These are phyloP conservation scores for Fusarium cyanostomum DNA, from an alignment of 2,329 filamentous ascomycete species.

Conservation along the genomic window DNA sequence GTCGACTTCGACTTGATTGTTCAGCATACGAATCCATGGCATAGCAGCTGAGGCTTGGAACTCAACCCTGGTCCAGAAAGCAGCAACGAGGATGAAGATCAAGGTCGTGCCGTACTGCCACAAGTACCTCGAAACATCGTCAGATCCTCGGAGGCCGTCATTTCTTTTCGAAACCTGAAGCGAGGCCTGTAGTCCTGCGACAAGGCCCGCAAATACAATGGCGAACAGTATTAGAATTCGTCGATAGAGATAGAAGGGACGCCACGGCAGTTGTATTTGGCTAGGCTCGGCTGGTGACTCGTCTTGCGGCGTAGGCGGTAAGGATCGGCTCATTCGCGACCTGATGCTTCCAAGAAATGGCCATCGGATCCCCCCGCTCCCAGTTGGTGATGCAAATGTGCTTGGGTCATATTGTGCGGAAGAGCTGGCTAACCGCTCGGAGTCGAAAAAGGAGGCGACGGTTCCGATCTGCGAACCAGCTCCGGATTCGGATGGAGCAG, in stretches of 20 bases:
- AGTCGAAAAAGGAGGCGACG: slow-evolving; percentile 41
- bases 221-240: slow-evolving; percentile 45
- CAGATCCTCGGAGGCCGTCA: slow-evolving; percentile 42
- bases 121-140: slow-evolving; percentile 45
- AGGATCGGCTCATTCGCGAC: slow-evolving; percentile 29
- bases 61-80: slow-evolving; percentile 51
- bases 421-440: slow-evolving; percentile 38
- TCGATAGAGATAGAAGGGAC: slow-evolving; percentile 49
- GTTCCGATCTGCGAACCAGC: slow-evolving; percentile 20
- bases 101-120: slow-evolving; percentile 51
- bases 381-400: slow-evolving; percentile 10
- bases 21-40: slow-evolving; percentile 51
- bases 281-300: slow-evolving; percentile 32
- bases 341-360: slow-evolving; percentile 42
- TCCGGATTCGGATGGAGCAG: slow-evolving; percentile 5
- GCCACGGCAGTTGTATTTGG: slow-evolving; percentile 47
- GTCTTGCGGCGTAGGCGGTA: slow-evolving; percentile 19
- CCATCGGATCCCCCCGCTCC: slow-evolving; percentile 31
- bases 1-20: slow-evolving; percentile 42
- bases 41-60: slow-evolving; percentile 51
- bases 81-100: slow-evolving; percentile 47
- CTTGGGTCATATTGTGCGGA: slow-evolving; percentile 28
- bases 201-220: slow-evolving; percentile 41
- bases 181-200: slow-evolving; percentile 45
- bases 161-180: slow-evolving; percentile 46